These are phyloP conservation scores for Phascolomyces articulosus DNA, from an alignment of 371 early-diverging fungal species.

Conservation along the genomic window DNA sequence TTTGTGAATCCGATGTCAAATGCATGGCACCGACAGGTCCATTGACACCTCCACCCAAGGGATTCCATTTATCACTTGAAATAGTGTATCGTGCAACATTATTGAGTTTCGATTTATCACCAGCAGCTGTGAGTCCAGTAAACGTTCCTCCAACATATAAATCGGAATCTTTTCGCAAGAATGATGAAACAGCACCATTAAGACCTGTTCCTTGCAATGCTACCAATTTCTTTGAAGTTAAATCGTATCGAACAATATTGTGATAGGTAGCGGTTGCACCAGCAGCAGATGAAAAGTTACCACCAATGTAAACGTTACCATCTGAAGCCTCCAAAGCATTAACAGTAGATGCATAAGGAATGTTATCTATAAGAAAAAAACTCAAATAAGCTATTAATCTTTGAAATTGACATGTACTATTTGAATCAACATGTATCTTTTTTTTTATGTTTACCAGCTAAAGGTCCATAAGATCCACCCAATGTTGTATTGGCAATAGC, in stretches of 20 bases:
- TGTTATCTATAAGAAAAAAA: slow-evolving; percentile 29
- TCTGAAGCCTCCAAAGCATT: slow-evolving; percentile 35
- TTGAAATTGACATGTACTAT: too few species aligned
- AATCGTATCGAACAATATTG: slow-evolving; percentile 33
- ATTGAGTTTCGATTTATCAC: slow-evolving; percentile 11
- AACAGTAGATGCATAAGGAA: slow-evolving; percentile 46
- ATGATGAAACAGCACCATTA: slow-evolving; percentile 28
- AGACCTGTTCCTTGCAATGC: slow-evolving; percentile 24
- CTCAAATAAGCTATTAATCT: too few species aligned
- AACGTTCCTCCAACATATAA: slow-evolving; percentile 46
- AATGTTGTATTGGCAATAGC: slow-evolving; percentile 4
- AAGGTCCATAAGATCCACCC: slow-evolving; percentile 10
- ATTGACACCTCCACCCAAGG: slow-evolving; percentile 38
- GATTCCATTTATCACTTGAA: slow-evolving; percentile 23
- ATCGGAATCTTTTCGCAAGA: slow-evolving; percentile 18
- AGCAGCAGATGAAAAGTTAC: slow-evolving; percentile 29
- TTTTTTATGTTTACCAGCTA: slow-evolving; percentile 18
- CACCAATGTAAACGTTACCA: slow-evolving; percentile 37
- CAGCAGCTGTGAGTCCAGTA: slow-evolving; percentile 9
- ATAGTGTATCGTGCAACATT: slow-evolving; percentile 30
- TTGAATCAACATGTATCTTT: too few species aligned
- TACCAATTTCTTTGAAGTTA: slow-evolving; percentile 14
- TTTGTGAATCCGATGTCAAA: slow-evolving; percentile 7
- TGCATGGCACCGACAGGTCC: slow-evolving; percentile 29
- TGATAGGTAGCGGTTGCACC: slow-evolving; percentile 20